Conservation (phyloP, 306 rosid genomes). For the Castanea crenata region DNA sequence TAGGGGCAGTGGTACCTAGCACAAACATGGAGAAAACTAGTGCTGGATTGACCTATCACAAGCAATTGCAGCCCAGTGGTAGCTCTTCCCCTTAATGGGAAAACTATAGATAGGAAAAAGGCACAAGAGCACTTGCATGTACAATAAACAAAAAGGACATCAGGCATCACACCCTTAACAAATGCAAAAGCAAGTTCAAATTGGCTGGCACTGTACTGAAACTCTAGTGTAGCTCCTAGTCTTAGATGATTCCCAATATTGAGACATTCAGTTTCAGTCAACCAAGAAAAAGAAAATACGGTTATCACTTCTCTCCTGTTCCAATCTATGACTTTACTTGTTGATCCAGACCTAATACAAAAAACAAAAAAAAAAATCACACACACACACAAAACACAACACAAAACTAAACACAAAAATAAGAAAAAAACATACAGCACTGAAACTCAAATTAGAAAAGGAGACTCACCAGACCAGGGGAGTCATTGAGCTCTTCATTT, state of each 20-base stretch:
- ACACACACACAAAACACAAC: too few relatives aligned
- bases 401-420: too few relatives aligned
- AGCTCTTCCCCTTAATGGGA: too few relatives aligned
- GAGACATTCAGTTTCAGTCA: neutral
- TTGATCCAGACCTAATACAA: too few relatives aligned
- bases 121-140: neutral
- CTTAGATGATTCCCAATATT: neutral
- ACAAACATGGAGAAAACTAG: too few relatives aligned
- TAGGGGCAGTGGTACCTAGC: too few relatives aligned
- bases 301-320: neutral
- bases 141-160: neutral
- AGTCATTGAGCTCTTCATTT: slow-evolving; percentile 63
- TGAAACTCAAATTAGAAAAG: slow-evolving; percentile 1
- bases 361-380: neutral
- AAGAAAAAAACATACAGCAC: neutral
- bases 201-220: neutral
- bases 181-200: neutral
- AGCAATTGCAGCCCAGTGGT: too few relatives aligned
- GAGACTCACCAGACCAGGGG: slow-evolving; percentile 85
- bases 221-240: neutral
- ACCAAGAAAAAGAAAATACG: neutral
- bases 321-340: neutral
- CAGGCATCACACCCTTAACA: neutral
- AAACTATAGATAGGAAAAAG: too few relatives aligned
- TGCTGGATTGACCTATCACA: too few relatives aligned